These are phyloP conservation scores for Blastomyces percursus DNA, from an alignment of 2,329 filamentous ascomycete species.

Conservation along the genomic window DNA sequence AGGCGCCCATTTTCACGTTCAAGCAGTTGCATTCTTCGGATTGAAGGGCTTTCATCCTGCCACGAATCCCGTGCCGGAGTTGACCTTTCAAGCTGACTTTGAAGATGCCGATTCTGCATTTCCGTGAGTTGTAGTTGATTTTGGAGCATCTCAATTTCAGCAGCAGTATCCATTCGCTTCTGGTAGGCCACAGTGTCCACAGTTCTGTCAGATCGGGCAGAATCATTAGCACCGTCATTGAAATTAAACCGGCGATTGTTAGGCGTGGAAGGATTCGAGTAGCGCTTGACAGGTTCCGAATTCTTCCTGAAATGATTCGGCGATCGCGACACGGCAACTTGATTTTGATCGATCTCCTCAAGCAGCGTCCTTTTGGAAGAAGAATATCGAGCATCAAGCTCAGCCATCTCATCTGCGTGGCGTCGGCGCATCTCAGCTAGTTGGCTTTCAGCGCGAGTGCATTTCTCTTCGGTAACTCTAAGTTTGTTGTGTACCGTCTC, in stretches of 20 bases:
- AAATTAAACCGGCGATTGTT: constrained; percentile 56
- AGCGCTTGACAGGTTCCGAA: constrained; percentile 49
- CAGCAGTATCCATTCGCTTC: constrained; percentile 79
- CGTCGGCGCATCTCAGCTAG: constrained; percentile 64
- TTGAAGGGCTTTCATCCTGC: constrained; percentile 65
- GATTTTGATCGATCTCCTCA: constrained; percentile 79
- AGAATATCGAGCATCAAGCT: constrained; percentile 50
- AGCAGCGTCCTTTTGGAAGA: constrained; percentile 62
- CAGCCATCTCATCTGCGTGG: constrained; percentile 59
- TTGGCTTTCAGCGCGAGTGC: constrained; percentile 71
- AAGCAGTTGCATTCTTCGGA: constrained; percentile 75
- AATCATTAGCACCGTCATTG: constrained; percentile 55
- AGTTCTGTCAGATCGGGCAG: constrained; percentile 72
- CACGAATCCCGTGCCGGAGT: constrained; percentile 51
- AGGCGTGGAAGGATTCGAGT: constrained; percentile 68
- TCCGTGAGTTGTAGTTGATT: constrained; percentile 88
- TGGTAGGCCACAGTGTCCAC: constrained; percentile 75
- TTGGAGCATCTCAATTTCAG: constrained; percentile 82
- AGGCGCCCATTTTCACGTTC: constrained; percentile 85
- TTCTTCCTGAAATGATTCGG: constrained; percentile 58
- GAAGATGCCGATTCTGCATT: constrained; percentile 89
- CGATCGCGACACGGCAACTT: constrained; percentile 60
- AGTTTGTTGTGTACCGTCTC: constrained; percentile 83
- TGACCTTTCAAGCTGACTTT: constrained; percentile 67
- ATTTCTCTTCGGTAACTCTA: constrained; percentile 69